A percentile compares a stretch with the other conserved stretches of the same genome.
These are phyloP conservation scores for Triticum timopheevii DNA, from an alignment of 176 grass and related monocot genomes.

Conservation along the genomic window DNA sequence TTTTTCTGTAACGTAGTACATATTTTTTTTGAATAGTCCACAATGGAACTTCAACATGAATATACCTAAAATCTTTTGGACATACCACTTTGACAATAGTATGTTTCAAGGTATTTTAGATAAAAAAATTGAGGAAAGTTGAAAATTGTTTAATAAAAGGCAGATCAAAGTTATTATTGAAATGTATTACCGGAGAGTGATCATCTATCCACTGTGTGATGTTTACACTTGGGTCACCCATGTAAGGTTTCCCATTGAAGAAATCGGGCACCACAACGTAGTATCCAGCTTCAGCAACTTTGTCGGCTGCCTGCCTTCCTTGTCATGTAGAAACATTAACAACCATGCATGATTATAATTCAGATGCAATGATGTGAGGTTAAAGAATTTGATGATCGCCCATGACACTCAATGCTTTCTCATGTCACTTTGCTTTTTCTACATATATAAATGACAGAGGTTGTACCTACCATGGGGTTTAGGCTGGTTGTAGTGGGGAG, in stretches of 20 bases:
- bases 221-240: background rate
- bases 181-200: slow-evolving; percentile 25
- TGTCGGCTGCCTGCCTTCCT: slow-evolving; percentile 21
- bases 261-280: slow-evolving; percentile 32
- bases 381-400: background rate
- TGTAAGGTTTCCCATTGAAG: slow-evolving; percentile 20
- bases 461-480: no score
- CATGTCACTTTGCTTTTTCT: background rate
- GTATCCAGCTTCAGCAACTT: slow-evolving; percentile 30
- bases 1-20: no score
- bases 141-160: background rate
- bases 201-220: slow-evolving; percentile 17
- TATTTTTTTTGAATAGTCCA: no score
- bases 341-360: background rate
- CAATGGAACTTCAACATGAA: background rate
- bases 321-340: background rate
- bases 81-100: background rate
- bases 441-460: background rate
- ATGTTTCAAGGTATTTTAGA: background rate
- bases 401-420: background rate
- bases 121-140: background rate
- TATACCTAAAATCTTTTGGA: background rate
- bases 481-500: no score
- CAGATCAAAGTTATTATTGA: background rate
- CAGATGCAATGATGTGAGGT: background rate